These are phyloP conservation scores for Mycena chlorophos DNA, from an alignment of 768 basidiomycete genomes.

Conservation along the genomic window DNA sequence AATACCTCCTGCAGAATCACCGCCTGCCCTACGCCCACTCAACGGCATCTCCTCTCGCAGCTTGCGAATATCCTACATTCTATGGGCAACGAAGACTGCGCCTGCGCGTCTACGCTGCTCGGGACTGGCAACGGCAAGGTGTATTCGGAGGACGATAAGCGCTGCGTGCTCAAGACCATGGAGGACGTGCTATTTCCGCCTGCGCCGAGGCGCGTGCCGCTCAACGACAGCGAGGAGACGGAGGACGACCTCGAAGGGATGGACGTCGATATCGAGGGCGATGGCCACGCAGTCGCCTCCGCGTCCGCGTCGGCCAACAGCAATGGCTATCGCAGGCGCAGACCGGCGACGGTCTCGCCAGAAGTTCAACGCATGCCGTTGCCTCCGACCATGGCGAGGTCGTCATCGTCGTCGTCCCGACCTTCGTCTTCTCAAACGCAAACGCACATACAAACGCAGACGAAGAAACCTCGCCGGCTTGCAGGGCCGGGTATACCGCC, in stretches of 20 bases:
- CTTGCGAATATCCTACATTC: conserved; percentile 71
- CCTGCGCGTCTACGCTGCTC: conserved; percentile 63
- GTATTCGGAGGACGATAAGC: conserved; percentile 4
- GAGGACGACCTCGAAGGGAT: conserved; percentile 19
- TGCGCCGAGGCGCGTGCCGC: background rate
- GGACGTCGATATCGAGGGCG: conserved; percentile 22
- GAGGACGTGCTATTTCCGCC: conserved; percentile 16
- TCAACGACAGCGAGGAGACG: conserved; percentile 5
- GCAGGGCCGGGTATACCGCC: conserved; percentile 17
- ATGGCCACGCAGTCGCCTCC: background rate
- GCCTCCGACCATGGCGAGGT: too few relatives aligned
- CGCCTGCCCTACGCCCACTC: conserved; percentile 45
- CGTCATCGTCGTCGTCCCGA: background rate
- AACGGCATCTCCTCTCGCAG: conserved; percentile 56
- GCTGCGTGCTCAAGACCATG: conserved; percentile 22
- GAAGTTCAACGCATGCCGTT: too few relatives aligned
- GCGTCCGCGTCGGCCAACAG: background rate
- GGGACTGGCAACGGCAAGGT: conserved; percentile 26
- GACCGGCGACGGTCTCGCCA: too few relatives aligned
- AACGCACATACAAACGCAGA: background rate
- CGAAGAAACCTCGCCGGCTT: conserved; percentile 11
- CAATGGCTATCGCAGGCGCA: background rate
- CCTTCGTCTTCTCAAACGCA: background rate
- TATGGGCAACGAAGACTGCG: conserved; percentile 53
- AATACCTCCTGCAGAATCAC: conserved; percentile 7